Evolutionary conservation across 495 filamentous ascomycete species (phyloP).

Genomic region (Aspergillus funiculosus): DNA sequence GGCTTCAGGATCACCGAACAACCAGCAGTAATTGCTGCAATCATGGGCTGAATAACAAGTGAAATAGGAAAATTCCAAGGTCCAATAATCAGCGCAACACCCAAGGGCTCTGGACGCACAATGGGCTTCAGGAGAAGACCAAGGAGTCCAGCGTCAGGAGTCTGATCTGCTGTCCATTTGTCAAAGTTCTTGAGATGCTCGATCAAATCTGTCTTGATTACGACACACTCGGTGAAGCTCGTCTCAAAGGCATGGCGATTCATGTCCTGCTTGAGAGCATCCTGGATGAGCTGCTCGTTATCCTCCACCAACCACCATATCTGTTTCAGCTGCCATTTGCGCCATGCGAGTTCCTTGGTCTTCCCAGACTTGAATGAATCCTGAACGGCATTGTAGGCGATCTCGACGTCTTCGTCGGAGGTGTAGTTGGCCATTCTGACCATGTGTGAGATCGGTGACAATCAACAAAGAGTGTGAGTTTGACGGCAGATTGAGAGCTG

Average conservation of each 20-base stretch:
- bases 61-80: constrained; percentile 83
- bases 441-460: constrained; percentile 1
- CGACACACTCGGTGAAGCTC: constrained; percentile 56
- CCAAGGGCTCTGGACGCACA: constrained; percentile 58
- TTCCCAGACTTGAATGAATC: constrained; percentile 28
- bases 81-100: constrained; percentile 75
- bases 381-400: constrained; percentile 24
- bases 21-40: constrained; percentile 82
- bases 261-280: constrained; percentile 66
- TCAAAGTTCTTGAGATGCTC: constrained; percentile 64
- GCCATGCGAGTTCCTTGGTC: constrained; percentile 37
- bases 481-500: no score
- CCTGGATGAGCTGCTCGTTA: constrained; percentile 56
- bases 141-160: constrained; percentile 41
- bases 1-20: constrained; percentile 81
- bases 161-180: constrained; percentile 69
- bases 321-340: constrained; percentile 46
- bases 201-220: constrained; percentile 64
- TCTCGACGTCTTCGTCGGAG: constrained; percentile 8
- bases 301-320: constrained; percentile 56
- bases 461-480: no score
- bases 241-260: constrained; percentile 64
- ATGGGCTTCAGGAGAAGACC: constrained; percentile 58
- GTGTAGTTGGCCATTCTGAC: constrained; percentile 6
- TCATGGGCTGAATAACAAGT: constrained; percentile 63